Evolutionary conservation across 257 asterid species (phyloP).

Genomic region (Gentiana dahurica): DNA sequence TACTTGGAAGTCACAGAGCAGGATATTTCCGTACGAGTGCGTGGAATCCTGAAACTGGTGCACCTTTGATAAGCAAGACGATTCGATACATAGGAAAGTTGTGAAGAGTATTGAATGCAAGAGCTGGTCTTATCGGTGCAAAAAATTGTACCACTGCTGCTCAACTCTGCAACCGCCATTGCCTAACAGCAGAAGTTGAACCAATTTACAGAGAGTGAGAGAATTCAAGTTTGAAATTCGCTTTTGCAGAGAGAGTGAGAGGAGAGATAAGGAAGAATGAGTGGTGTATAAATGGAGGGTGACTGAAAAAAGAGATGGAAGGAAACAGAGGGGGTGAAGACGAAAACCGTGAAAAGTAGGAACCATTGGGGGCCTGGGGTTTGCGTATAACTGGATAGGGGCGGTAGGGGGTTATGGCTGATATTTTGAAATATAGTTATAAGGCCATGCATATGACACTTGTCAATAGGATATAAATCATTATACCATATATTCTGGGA

Average conservation of each 20-base stretch:
- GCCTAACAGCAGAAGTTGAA: conserved; percentile 5
- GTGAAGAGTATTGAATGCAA: conserved; percentile 33
- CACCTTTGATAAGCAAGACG: conserved; percentile 30
- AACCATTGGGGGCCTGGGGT: background rate
- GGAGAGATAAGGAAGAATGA: conserved; percentile 1
- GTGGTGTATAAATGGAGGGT: conserved; percentile 16
- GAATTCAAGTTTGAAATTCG: background rate
- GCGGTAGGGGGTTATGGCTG: background rate
- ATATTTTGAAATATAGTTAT: conserved; percentile 36
- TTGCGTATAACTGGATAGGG: background rate
- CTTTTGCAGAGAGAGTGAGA: conserved; percentile 3
- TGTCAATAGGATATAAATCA: background rate
- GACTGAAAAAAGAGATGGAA: background rate
- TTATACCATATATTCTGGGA: too few species aligned
- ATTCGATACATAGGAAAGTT: conserved; percentile 36
- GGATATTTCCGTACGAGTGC: conserved; percentile 27
- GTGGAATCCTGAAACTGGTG: conserved; percentile 20
- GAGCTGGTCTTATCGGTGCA: conserved; percentile 16
- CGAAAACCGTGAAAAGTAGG: too few species aligned
- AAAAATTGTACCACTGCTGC: conserved; percentile 21
- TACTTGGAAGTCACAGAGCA: conserved; percentile 83
- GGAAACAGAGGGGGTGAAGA: conserved; percentile 7
- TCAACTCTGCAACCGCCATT: conserved; percentile 80
- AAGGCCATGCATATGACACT: conserved; percentile 37
- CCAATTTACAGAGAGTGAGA: background rate